These are phyloP conservation scores for Diospyros lotus DNA, from an alignment of 148 eudicot genomes.

Conservation along the genomic window DNA sequence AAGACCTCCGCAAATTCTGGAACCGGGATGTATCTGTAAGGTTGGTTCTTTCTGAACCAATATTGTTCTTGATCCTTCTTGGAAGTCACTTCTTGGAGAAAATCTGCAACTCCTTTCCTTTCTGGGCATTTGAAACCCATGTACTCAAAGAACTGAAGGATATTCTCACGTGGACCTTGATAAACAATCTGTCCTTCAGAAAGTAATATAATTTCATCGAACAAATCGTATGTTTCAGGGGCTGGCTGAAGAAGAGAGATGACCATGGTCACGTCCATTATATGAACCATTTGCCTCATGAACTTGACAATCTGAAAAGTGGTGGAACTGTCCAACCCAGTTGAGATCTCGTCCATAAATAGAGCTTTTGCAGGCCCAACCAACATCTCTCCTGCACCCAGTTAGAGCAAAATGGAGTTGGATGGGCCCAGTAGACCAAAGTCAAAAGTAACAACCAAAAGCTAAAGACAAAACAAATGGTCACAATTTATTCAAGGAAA, in stretches of 20 bases:
- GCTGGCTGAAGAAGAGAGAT: constrained; percentile 72
- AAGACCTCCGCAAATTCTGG: constrained; percentile 49
- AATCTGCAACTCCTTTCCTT: constrained; percentile 77
- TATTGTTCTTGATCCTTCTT: constrained; percentile 72
- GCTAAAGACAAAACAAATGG: background rate
- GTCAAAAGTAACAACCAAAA: background rate
- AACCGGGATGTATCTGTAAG: constrained; percentile 44
- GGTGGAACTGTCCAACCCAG: constrained; percentile 79
- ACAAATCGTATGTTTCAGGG: constrained; percentile 64
- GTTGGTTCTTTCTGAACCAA: constrained; percentile 41
- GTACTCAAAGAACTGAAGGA: constrained; percentile 51
- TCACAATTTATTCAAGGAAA: too few relatives aligned
- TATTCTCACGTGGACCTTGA: constrained; percentile 63
- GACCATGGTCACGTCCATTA: constrained; percentile 56
- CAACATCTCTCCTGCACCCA: constrained; percentile 69
- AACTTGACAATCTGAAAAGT: constrained; percentile 61
- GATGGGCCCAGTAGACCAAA: background rate
- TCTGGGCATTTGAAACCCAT: constrained; percentile 73
- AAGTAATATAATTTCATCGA: constrained; percentile 66
- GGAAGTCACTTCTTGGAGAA: constrained; percentile 79
- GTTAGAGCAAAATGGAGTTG: background rate
- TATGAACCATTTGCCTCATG: constrained; percentile 66
- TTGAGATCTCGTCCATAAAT: constrained; percentile 73
- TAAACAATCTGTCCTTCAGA: constrained; percentile 68
- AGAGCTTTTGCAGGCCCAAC: constrained; percentile 69